These are phyloP conservation scores for Ascochyta lentis DNA, from an alignment of 2,329 filamentous ascomycete species.

Conservation along the genomic window DNA sequence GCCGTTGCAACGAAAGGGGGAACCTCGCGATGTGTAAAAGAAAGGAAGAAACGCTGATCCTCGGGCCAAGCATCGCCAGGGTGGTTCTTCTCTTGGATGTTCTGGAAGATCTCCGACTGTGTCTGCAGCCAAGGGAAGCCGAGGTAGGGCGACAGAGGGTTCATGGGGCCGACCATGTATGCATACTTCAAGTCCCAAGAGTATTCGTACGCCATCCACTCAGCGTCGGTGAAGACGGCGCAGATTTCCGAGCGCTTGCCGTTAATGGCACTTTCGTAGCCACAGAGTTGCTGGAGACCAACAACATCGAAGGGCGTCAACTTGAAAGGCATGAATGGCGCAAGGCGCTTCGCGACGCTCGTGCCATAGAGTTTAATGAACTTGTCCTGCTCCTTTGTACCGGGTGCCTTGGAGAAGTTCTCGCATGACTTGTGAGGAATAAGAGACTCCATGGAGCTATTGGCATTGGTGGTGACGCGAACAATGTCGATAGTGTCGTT, in stretches of 20 bases:
- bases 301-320: constrained; percentile 67
- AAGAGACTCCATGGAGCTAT: constrained; percentile 39
- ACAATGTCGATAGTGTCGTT: constrained; percentile 42
- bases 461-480: constrained; percentile 37
- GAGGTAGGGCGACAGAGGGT: constrained; percentile 60
- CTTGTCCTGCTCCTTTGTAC: constrained; percentile 36
- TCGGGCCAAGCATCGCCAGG: constrained; percentile 48
- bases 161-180: constrained; percentile 70
- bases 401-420: constrained; percentile 43
- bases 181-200: constrained; percentile 67
- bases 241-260: constrained; percentile 65
- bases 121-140: constrained; percentile 72
- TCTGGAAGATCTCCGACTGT: constrained; percentile 52
- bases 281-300: constrained; percentile 69
- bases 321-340: constrained; percentile 56
- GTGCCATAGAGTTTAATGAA: constrained; percentile 40
- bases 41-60: constrained; percentile 67
- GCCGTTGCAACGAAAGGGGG: constrained; percentile 71
- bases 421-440: constrained; percentile 46
- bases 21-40: constrained; percentile 72
- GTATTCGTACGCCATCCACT: constrained; percentile 71
- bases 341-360: constrained; percentile 33
- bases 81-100: constrained; percentile 45
- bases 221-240: constrained; percentile 64
- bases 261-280: constrained; percentile 68